Conservation (phyloP, 345 rosid species). For the Dovyalis caffra region DNA sequence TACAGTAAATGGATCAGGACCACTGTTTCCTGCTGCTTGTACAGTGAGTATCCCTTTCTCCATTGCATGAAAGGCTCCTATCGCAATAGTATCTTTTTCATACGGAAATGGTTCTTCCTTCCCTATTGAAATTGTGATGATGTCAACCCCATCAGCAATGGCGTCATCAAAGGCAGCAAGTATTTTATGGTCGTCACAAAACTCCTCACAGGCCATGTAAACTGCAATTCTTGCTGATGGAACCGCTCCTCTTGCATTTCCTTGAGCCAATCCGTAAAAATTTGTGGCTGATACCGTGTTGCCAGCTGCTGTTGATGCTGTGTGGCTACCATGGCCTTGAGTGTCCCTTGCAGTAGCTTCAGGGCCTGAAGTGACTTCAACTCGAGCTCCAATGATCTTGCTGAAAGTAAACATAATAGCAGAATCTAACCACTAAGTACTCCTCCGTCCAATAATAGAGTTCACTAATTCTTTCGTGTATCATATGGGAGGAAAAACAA, state of each 20-base stretch:
- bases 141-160: constrained; percentile 57
- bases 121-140: constrained; percentile 36
- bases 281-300: constrained; percentile 32
- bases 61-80: constrained; percentile 55
- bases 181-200: constrained; percentile 8
- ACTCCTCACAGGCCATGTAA: constrained; percentile 27
- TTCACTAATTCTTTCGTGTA: too few relatives aligned
- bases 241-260: constrained; percentile 56
- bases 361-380: constrained; percentile 1
- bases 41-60: constrained; percentile 47
- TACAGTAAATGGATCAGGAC: neutral
- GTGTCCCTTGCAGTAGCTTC: constrained; percentile 24
- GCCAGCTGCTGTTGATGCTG: constrained; percentile 68
- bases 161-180: constrained; percentile 58
- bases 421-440: too few relatives aligned
- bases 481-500: too few relatives aligned
- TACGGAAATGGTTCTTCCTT: accelerated
- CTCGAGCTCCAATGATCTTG: constrained; percentile 48
- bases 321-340: constrained; percentile 45
- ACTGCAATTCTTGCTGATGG: constrained; percentile 55
- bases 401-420: neutral
- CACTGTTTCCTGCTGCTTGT: constrained; percentile 38
- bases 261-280: constrained; percentile 45
- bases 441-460: too few relatives aligned
- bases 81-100: constrained; percentile 22